Evolutionary conservation across 306 rosid species (phyloP).

Genomic region (Betula pendula): DNA sequence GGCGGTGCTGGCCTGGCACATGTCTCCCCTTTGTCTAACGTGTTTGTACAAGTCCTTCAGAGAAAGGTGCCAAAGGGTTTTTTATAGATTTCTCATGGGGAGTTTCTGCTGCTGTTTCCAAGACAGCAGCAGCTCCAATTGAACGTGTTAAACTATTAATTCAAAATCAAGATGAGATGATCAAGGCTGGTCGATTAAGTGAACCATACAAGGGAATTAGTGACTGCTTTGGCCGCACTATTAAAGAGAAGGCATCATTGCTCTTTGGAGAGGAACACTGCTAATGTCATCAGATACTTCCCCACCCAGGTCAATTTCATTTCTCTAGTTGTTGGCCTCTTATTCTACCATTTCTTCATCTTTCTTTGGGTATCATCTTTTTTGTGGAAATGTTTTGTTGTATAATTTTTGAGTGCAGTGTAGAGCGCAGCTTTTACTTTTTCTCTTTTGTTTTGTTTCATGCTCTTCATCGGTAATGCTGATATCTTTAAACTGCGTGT

Average conservation of each 20-base stretch:
- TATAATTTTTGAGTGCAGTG: background rate
- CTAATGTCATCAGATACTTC: constrained; percentile 87
- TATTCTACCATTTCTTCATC: background rate
- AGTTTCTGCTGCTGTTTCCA: constrained; percentile 89
- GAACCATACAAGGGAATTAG: constrained; percentile 80
- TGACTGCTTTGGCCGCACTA: constrained; percentile 81
- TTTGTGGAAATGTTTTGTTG: background rate
- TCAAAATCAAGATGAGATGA: constrained; percentile 90
- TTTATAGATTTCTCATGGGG: constrained; percentile 86
- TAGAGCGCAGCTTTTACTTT: background rate
- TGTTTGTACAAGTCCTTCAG: constrained; percentile 59
- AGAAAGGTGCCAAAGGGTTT: constrained; percentile 62
- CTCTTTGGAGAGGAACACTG: constrained; percentile 95
- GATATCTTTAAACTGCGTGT: constrained; percentile 12
- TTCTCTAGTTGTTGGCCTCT: constrained; percentile 1
- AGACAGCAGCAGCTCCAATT: constrained; percentile 93
- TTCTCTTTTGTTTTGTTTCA: background rate
- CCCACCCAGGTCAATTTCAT: constrained; percentile 73
- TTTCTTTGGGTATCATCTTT: background rate
- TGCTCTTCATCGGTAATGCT: background rate
- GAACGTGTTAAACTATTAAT: constrained; percentile 79
- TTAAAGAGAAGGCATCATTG: constrained; percentile 76
- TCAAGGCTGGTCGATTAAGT: constrained; percentile 72
- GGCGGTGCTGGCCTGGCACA: constrained; percentile 46
- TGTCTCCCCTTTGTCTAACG: constrained; percentile 30